Percentiles rank a stretch among this genome's conserved stretches.
Conservation (phyloP, 805 yeast species). For the Suhomyces sp. region DNA sequence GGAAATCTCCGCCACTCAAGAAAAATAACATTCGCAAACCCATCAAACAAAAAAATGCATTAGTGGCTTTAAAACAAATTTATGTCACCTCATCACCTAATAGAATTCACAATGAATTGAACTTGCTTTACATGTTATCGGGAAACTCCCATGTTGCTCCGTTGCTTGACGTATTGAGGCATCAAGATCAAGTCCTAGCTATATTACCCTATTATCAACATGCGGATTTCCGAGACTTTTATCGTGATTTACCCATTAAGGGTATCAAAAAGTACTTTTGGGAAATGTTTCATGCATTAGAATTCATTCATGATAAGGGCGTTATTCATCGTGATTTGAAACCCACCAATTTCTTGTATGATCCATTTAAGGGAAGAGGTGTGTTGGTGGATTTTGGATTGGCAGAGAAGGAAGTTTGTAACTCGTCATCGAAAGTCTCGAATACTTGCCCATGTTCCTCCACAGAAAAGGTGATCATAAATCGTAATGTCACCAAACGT, state of each 20-base stretch:
- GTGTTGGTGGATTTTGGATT: slow-evolving; percentile 90
- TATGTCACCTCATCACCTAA: slow-evolving; percentile 95
- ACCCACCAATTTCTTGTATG: slow-evolving; percentile 67
- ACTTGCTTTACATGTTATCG: slow-evolving; percentile 63
- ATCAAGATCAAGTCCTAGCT: slow-evolving; percentile 89
- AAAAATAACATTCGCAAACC: slow-evolving; percentile 19
- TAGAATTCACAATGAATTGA: slow-evolving; percentile 85
- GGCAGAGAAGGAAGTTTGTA: slow-evolving; percentile 55
- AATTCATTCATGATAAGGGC: slow-evolving; percentile 50
- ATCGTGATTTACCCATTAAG: slow-evolving; percentile 69
- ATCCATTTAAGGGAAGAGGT: slow-evolving; percentile 65
- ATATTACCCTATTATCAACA: slow-evolving; percentile 89
- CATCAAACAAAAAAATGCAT: slow-evolving; percentile 32
- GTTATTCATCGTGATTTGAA: slow-evolving; percentile 44
- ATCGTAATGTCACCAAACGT: slow-evolving; percentile 19
- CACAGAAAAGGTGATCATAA: slow-evolving; percentile 27
- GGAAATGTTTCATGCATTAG: slow-evolving; percentile 74
- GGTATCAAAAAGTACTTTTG: slow-evolving; percentile 81
- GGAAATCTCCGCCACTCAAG: slow-evolving; percentile 46
- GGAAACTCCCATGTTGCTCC: slow-evolving; percentile 82
- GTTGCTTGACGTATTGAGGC: slow-evolving; percentile 78
- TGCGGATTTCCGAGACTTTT: slow-evolving; percentile 84
- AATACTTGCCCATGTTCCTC: slow-evolving; percentile 57
- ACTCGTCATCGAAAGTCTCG: slow-evolving; percentile 15
- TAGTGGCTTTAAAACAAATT: slow-evolving; percentile 88